Evolutionary conservation across 495 filamentous ascomycete genomes (phyloP).

Genomic region (Penicillium soppii): DNA sequence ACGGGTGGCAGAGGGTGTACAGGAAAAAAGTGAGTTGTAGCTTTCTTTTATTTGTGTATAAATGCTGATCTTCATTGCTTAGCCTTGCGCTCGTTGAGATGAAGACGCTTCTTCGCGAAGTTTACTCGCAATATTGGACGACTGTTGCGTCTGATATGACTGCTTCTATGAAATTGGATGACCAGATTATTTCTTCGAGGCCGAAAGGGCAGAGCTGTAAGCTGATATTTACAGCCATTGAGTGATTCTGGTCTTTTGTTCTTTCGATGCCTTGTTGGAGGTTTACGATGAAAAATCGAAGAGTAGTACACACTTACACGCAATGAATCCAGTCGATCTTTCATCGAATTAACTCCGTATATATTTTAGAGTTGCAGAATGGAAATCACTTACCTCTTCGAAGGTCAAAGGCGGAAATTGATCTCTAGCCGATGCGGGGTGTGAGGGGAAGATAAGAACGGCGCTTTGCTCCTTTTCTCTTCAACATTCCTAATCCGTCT

Average conservation of each 20-base stretch:
- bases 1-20: conserved; percentile 44
- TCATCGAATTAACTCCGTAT: no score
- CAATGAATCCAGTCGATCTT: no score
- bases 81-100: conserved; percentile 67
- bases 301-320: no score
- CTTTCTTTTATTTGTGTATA: conserved; percentile 32
- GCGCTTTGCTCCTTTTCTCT: conserved; percentile 4
- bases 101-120: conserved; percentile 57
- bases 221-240: conserved; percentile 37
- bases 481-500: conserved; percentile 15
- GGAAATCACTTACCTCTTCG: no score
- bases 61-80: conserved; percentile 30
- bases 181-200: conserved; percentile 60
- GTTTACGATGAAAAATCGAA: no score
- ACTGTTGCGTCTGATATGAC: conserved; percentile 51
- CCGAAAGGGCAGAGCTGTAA: conserved; percentile 55
- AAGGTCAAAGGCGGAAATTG: conserved; percentile 3
- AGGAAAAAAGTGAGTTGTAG: conserved; percentile 41
- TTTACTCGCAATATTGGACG: conserved; percentile 58
- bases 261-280: no score
- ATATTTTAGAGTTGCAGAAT: no score
- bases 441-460: conserved; percentile 24
- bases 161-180: conserved; percentile 52
- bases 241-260: conserved; percentile 1
- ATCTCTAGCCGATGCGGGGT: conserved; percentile 20